phyloP scores from a whole-genome alignment of 164 flowering plant genomes.

The Malania oleifera region DNA sequence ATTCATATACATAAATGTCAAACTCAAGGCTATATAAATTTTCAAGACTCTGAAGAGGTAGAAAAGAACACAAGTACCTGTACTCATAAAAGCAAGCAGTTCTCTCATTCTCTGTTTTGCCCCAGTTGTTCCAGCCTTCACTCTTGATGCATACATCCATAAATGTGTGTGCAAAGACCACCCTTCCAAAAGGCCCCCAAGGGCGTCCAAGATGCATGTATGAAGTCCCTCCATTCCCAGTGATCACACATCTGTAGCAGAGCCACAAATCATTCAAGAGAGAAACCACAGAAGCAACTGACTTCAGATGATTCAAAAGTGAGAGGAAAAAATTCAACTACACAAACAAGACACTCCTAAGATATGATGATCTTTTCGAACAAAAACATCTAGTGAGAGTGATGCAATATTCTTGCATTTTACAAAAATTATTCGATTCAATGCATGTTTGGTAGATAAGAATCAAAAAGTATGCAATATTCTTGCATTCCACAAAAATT shows the following conservation, averaged over 20 bases:
- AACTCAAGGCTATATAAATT: neutral
- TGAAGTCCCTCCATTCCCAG: conserved; percentile 73
- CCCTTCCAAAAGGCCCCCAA: conserved; percentile 98
- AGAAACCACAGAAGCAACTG: neutral
- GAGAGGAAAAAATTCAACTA: neutral
- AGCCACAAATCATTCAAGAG: neutral
- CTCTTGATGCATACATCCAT: conserved; percentile 79
- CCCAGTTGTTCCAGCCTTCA: conserved; percentile 93
- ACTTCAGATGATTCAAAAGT: neutral
- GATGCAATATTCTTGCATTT: neutral
- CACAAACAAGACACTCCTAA: neutral
- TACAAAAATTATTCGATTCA: too few relatives aligned
- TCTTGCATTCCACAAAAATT: too few relatives aligned
- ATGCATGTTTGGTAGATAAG: too few relatives aligned
- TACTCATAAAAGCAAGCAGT: conserved; percentile 96
- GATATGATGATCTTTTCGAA: neutral
- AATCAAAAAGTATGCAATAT: too few relatives aligned
- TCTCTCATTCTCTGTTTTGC: conserved; percentile 81
- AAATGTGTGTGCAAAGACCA: conserved; percentile 75
- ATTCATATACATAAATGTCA: neutral
- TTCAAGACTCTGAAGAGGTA: neutral
- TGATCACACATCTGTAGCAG: conserved; percentile 75
- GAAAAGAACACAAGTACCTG: conserved; percentile 57
- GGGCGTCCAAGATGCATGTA: conserved; percentile 85
- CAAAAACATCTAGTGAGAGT: neutral